Percentiles rank a stretch among this genome's conserved stretches.
These are phyloP conservation scores for Coemansia asiatica DNA, from an alignment of 192 early-diverging fungal genomes.

Conservation along the genomic window DNA sequence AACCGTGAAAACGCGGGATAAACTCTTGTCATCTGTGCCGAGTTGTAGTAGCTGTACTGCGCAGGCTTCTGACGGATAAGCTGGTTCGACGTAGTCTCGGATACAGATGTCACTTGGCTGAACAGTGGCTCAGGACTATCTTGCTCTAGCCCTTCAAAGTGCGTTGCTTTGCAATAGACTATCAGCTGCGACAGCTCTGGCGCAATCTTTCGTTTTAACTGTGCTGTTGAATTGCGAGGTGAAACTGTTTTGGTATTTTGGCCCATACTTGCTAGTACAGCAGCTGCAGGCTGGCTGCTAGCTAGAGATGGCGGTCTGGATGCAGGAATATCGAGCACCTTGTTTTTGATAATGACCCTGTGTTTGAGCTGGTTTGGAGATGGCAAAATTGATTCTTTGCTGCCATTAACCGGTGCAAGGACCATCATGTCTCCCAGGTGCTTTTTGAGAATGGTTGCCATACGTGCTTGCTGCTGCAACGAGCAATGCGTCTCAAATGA, in stretches of 20 bases:
- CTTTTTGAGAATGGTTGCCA: slow-evolving; percentile 70
- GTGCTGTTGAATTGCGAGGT: slow-evolving; percentile 26
- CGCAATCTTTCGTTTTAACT: slow-evolving; percentile 56
- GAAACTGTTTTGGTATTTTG: slow-evolving; percentile 20
- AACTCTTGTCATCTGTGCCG: slow-evolving; percentile 66
- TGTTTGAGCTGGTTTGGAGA: slow-evolving; percentile 69
- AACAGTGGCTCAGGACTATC: slow-evolving; percentile 54
- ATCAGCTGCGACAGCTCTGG: slow-evolving; percentile 60
- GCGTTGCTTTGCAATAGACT: slow-evolving; percentile 63
- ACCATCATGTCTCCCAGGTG: slow-evolving; percentile 71
- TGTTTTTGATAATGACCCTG: slow-evolving; percentile 77
- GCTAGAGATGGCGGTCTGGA: slow-evolving; percentile 18
- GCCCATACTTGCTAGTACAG: background rate
- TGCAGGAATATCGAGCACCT: slow-evolving; percentile 33
- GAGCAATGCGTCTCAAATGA: slow-evolving; percentile 84
- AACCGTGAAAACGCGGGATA: slow-evolving; percentile 82
- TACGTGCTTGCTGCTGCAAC: slow-evolving; percentile 67
- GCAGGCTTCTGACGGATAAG: slow-evolving; percentile 55
- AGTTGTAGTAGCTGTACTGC: slow-evolving; percentile 62
- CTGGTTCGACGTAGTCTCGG: slow-evolving; percentile 63
- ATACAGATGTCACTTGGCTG: slow-evolving; percentile 72
- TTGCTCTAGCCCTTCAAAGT: slow-evolving; percentile 61
- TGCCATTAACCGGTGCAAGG: slow-evolving; percentile 33
- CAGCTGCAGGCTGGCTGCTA: slow-evolving; percentile 6
- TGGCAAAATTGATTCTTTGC: slow-evolving; percentile 56